These are phyloP conservation scores for Hypoxylon sp. DNA, from an alignment of 2,329 filamentous ascomycete genomes.

Conservation along the genomic window DNA sequence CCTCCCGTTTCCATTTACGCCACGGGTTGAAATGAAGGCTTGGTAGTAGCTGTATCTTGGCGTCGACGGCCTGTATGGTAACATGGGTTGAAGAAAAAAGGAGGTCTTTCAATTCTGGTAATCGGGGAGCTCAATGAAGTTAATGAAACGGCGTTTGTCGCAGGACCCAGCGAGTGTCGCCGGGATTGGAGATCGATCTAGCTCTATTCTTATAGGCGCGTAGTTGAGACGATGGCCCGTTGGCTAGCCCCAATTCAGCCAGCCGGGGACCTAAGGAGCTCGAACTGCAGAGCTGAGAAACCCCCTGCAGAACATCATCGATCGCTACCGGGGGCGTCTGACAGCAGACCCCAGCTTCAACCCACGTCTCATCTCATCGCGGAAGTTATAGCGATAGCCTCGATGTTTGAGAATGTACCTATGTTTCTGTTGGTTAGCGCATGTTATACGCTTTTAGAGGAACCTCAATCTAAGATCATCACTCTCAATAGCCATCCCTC, in stretches of 20 bases:
- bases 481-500: too few species aligned
- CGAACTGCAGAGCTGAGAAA: slow-evolving; percentile 22
- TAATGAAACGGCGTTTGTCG: slow-evolving; percentile 44
- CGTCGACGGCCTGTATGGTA: neutral
- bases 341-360: neutral
- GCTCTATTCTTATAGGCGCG: slow-evolving; percentile 33
- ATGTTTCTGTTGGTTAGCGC: too few species aligned
- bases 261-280: slow-evolving; percentile 9
- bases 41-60: slow-evolving; percentile 9
- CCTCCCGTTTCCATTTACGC: slow-evolving; percentile 25
- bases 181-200: slow-evolving; percentile 32
- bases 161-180: slow-evolving; percentile 27
- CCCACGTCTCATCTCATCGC: neutral
- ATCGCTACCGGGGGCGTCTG: slow-evolving; percentile 2
- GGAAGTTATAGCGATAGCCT: too few species aligned
- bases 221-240: slow-evolving; percentile 29
- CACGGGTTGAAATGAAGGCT: slow-evolving; percentile 3
- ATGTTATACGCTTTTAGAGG: too few species aligned
- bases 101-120: neutral
- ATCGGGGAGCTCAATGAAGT: slow-evolving; percentile 9
- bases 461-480: too few species aligned
- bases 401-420: too few species aligned
- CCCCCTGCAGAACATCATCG: slow-evolving; percentile 39
- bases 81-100: slow-evolving; percentile 11
- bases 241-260: slow-evolving; percentile 9